Conservation (phyloP, 345 rosid genomes). For the Populus euphratica region DNA sequence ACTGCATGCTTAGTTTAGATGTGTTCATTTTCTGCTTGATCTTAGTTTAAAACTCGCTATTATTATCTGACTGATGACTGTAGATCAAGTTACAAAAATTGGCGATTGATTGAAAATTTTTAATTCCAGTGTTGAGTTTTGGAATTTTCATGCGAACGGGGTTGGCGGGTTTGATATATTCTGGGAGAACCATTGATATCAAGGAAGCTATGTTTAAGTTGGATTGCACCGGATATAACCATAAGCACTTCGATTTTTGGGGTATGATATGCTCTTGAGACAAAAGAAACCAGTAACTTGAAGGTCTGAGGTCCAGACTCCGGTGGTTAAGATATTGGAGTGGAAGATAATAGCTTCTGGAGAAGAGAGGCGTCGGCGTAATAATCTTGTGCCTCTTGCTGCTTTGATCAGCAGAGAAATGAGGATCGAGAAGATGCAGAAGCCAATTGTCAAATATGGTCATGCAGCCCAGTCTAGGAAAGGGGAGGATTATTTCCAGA, state of each 20-base stretch:
- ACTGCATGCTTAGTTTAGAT: not conserved
- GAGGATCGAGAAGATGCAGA: slow-evolving; percentile 72
- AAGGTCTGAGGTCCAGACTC: slow-evolving; percentile 12
- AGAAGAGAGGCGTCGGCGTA: slow-evolving; percentile 50
- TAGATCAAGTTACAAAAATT: slow-evolving; percentile 40
- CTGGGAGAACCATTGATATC: slow-evolving; percentile 5
- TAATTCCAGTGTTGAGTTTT: slow-evolving; percentile 7
- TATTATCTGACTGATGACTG: slow-evolving; percentile 5
- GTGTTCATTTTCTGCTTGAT: slow-evolving; percentile 5
- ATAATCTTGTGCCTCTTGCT: slow-evolving; percentile 75
- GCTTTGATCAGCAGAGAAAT: slow-evolving; percentile 65
- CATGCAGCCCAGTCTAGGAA: slow-evolving; percentile 80
- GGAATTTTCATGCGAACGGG: slow-evolving; percentile 9
- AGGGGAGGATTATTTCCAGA: slow-evolving; percentile 81
- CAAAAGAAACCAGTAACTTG: slow-evolving; percentile 19
- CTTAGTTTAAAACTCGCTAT: slow-evolving; percentile 1
- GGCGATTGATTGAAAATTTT: not conserved
- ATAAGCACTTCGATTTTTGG: not conserved
- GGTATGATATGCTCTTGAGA: slow-evolving; percentile 20
- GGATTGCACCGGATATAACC: not conserved
- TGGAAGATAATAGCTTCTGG: slow-evolving; percentile 50
- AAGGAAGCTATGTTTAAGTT: slow-evolving; percentile 2
- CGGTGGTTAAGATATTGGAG: slow-evolving; percentile 9
- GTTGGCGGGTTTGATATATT: slow-evolving; percentile 6
- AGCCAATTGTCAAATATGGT: slow-evolving; percentile 61